Evolutionary conservation across 495 filamentous ascomycete species (phyloP).

Genomic region (Terfezia boudieri): DNA sequence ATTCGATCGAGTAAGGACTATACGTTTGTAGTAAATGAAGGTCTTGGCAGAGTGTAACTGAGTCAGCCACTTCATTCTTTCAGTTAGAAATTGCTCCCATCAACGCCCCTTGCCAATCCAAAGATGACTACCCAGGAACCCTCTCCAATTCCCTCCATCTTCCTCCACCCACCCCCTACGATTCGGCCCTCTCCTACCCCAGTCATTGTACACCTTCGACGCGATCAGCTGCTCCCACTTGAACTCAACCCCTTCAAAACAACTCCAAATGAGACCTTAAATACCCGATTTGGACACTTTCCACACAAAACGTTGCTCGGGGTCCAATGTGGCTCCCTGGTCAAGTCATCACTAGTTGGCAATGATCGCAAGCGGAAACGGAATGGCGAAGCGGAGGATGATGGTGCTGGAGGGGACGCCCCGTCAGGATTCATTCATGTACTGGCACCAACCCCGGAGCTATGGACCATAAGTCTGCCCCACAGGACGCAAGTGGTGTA

Average conservation of each 20-base stretch:
- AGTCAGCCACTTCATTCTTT: too few species aligned
- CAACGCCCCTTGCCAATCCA: too few species aligned
- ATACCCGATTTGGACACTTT: slow-evolving; percentile 88
- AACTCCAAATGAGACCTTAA: slow-evolving; percentile 32
- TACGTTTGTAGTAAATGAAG: too few species aligned
- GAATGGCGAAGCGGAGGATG: slow-evolving; percentile 26
- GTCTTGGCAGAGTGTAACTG: too few species aligned
- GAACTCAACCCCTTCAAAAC: slow-evolving; percentile 29
- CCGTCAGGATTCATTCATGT: slow-evolving; percentile 60
- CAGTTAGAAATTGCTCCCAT: too few species aligned
- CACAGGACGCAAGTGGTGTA: slow-evolving; percentile 97
- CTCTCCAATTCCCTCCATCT: slow-evolving; percentile 6
- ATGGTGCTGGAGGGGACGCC: background rate
- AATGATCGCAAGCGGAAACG: slow-evolving; percentile 30
- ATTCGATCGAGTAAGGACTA: too few species aligned
- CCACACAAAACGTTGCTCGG: slow-evolving; percentile 68
- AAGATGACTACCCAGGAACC: background rate
- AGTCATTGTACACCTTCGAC: slow-evolving; percentile 57
- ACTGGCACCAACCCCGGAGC: slow-evolving; percentile 73
- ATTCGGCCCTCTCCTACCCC: slow-evolving; percentile 5
- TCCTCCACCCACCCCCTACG: slow-evolving; percentile 9
- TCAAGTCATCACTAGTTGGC: slow-evolving; percentile 52
- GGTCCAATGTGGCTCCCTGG: slow-evolving; percentile 75
- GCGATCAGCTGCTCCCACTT: slow-evolving; percentile 56
- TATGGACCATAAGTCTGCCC: slow-evolving; percentile 74